Base-by-base conservation (phyloP, 805 yeast species). In the Candida boleticola region DNA sequence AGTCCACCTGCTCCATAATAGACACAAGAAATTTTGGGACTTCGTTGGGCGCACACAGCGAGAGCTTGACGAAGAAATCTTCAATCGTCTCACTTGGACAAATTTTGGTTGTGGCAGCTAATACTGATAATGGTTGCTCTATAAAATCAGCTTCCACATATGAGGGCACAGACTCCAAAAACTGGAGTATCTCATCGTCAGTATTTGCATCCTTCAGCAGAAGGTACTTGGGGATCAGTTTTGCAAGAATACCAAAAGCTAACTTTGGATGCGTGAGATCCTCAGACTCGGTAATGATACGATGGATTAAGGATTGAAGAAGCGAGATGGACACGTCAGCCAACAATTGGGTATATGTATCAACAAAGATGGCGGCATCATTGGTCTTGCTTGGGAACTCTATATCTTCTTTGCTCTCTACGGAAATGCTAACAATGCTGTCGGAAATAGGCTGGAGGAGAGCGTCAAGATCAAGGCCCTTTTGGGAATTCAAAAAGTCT, bases 31-130 rank as follows among this genome's bases (percentile, higher is more conserved):
- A 54, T 3, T 45, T 16, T 34, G 49, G 45, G 21, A 61, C 32
- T 17, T 47, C 50, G 16, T 47, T 44, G 39, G 61, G 54, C 16
- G 46, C 46, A 5, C 53, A 59, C 47, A 37, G 43, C 14, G 47
- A 41, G 3, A 70, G 39, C 30, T 66, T 70, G n/a, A 53, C 36
- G 43, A 52, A 70, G 21, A 58, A 48, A 29, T 63, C 65, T 43
- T 68, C 64, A 30, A 74, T 55, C 13, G 57, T 36, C n/a, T 61
- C 66, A 20, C 59, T 43, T 21, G 57, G 44, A 19, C 25, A 21
- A 5, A 9, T 21, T 18, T 19, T 16, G 10, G n/a, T 33, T 19
- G 13, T 9, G 17, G 5, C 29, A 3, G 40, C 7, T 34, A 59
- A 39, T 37, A 52, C 14, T 4, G 33, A 21, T 29, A 54, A 4